These are phyloP conservation scores for Cordyceps sp. DNA, from an alignment of 2,329 filamentous ascomycete genomes.

Conservation along the genomic window DNA sequence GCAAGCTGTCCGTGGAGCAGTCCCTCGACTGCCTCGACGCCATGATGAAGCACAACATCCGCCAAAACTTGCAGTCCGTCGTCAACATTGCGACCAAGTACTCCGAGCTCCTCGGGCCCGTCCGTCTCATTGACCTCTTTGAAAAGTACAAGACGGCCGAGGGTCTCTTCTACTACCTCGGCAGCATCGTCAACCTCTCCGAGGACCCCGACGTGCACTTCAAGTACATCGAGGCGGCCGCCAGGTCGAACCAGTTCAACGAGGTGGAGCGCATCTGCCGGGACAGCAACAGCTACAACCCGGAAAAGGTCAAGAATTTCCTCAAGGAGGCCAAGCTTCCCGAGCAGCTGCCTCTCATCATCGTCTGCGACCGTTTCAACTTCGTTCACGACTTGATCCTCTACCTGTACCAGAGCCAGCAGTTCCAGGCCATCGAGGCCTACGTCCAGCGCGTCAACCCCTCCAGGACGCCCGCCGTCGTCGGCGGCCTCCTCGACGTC, in stretches of 20 bases:
- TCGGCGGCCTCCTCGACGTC: conserved; percentile 86
- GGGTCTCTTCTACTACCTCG: conserved; percentile 95
- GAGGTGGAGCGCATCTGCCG: conserved; percentile 96
- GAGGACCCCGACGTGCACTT: conserved; percentile 93
- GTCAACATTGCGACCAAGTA: conserved; percentile 96
- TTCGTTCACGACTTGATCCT: conserved; percentile 94
- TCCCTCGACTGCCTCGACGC: conserved; percentile 86
- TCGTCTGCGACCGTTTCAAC: conserved; percentile 98
- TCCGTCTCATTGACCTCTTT: conserved; percentile 75
- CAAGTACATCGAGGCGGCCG: conserved; percentile 98
- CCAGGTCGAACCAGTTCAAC: conserved; percentile 79
- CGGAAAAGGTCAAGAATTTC: conserved; percentile 98
- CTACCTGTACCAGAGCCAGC: conserved; percentile 96
- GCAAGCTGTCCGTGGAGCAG: conserved; percentile 86
- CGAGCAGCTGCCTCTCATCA: conserved; percentile 91
- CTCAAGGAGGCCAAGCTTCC: conserved; percentile 86
- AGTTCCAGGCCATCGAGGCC: conserved; percentile 96
- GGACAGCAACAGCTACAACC: conserved; percentile 78
- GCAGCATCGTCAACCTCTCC: conserved; percentile 92
- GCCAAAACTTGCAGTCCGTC: conserved; percentile 87
- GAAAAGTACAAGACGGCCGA: conserved; percentile 97
- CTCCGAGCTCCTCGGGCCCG: conserved; percentile 83
- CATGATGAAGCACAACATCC: conserved; percentile 94
- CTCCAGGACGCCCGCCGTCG: conserved; percentile 72
- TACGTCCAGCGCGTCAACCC: conserved; percentile 98